Evolutionary conservation across 169 alveolate genomes (phyloP).

Genomic region (Plasmodium inui): DNA sequence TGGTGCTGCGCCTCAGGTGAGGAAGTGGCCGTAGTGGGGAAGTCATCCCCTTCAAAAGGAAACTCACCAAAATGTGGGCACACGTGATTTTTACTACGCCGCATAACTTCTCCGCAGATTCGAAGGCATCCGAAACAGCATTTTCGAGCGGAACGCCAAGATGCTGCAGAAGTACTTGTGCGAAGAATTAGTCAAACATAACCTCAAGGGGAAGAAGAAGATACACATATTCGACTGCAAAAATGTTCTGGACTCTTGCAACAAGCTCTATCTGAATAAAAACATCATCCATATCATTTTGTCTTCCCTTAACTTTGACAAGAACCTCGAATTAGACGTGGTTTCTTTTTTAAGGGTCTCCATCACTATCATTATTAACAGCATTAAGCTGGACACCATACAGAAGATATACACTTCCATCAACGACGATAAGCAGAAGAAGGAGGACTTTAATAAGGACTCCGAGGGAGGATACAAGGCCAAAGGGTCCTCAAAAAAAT

Average conservation of each 20-base stretch:
- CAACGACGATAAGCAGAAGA: conserved; percentile 53
- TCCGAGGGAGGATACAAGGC: not conserved
- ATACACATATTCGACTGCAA: conserved; percentile 71
- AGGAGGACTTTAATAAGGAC: conserved; percentile 22
- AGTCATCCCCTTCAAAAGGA: not conserved
- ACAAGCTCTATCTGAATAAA: conserved; percentile 48
- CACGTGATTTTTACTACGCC: not conserved
- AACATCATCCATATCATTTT: conserved; percentile 59
- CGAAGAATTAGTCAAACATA: conserved; percentile 42
- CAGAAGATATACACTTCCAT: conserved; percentile 61
- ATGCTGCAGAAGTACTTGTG: conserved; percentile 57
- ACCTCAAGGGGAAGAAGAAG: conserved; percentile 46
- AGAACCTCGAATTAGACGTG: conserved; percentile 47
- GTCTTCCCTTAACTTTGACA: conserved; percentile 51
- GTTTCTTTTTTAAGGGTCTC: conserved; percentile 36
- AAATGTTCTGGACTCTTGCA: conserved; percentile 64
- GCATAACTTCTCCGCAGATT: not conserved
- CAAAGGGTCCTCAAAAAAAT: conserved; percentile 7
- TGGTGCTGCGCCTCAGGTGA: conserved; percentile 50
- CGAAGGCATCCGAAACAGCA: conserved; percentile 70
- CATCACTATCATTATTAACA: conserved; percentile 45
- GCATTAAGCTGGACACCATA: conserved; percentile 48
- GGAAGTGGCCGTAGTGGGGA: not conserved
- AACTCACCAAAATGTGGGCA: not conserved
- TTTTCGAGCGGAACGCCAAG: conserved; percentile 44